A percentile compares a stretch with the other conserved stretches of the same genome.
phyloP scores from a whole-genome alignment of 768 basidiomycete genomes.

The Boletellus ananas region DNA sequence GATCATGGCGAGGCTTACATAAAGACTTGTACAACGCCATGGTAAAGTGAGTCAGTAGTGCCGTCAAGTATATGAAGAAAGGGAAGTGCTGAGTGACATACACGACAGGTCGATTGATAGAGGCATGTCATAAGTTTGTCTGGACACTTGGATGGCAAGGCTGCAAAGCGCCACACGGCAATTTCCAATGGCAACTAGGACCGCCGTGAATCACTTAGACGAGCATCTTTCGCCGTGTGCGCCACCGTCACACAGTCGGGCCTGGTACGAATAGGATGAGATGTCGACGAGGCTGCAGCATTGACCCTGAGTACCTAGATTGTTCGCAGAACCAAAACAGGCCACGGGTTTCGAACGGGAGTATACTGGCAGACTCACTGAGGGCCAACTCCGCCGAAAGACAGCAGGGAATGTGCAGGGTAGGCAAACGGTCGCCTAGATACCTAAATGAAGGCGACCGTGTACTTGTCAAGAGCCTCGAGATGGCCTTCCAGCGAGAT shows the following conservation, averaged over 20 bases:
- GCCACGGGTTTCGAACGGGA: too few species aligned
- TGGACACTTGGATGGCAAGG: neutral
- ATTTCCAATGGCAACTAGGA: neutral
- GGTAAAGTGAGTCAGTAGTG: neutral
- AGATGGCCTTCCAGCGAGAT: too few species aligned
- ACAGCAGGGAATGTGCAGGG: too few species aligned
- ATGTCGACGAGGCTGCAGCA: neutral
- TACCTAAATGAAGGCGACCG: neutral
- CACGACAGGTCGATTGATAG: neutral
- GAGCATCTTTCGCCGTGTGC: neutral
- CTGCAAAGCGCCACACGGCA: neutral
- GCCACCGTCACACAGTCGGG: neutral
- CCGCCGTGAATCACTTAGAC: neutral
- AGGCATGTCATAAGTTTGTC: neutral
- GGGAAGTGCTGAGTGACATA: neutral
- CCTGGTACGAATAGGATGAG: neutral
- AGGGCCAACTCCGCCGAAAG: neutral
- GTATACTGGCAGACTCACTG: neutral
- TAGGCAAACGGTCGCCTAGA: neutral
- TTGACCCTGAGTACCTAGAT: neutral
- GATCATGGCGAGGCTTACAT: too few species aligned
- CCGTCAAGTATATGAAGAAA: neutral
- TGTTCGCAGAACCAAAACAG: neutral
- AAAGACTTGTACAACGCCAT: neutral
- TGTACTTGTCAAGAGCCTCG: slow-evolving; percentile 3